Conservation (phyloP, 352 stramenopile species). For the Globisporangium uncinulatum region DNA sequence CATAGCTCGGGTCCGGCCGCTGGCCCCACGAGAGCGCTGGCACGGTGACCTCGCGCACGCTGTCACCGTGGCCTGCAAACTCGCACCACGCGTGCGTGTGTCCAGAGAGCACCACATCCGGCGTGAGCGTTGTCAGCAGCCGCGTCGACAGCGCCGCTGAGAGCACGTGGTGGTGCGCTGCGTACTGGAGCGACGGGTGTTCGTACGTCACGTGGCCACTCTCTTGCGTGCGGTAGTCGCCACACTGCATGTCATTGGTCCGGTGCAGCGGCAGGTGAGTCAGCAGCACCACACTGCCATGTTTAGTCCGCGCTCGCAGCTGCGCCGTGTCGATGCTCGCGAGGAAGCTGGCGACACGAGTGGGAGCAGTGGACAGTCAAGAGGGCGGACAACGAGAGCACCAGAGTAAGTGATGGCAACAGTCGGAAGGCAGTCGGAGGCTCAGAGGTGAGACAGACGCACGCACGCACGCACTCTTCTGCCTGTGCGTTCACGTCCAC, state of each 20-base stretch:
- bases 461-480: slow-evolving; percentile 36
- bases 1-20: slow-evolving; percentile 74
- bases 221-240: slow-evolving; percentile 35
- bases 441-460: no score
- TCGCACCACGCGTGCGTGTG: slow-evolving; percentile 73
- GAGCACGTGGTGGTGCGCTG: slow-evolving; percentile 62
- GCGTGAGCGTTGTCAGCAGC: slow-evolving; percentile 42
- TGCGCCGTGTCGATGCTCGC: slow-evolving; percentile 28
- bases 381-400: background rate
- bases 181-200: slow-evolving; percentile 57
- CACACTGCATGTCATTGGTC: slow-evolving; percentile 50
- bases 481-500: slow-evolving; percentile 44
- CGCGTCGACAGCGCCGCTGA: slow-evolving; percentile 43
- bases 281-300: slow-evolving; percentile 41
- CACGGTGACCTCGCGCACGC: slow-evolving; percentile 52
- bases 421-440: no score
- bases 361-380: background rate
- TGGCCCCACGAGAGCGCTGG: slow-evolving; percentile 78
- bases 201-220: slow-evolving; percentile 78
- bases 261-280: slow-evolving; percentile 62
- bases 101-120: slow-evolving; percentile 55
- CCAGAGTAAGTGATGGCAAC: background rate
- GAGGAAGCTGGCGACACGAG: slow-evolving; percentile 30
- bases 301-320: slow-evolving; percentile 13
- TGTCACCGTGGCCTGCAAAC: slow-evolving; percentile 23